These are phyloP conservation scores for Ambrosiella beaveri DNA, from an alignment of 2,329 filamentous ascomycete species.

Conservation along the genomic window DNA sequence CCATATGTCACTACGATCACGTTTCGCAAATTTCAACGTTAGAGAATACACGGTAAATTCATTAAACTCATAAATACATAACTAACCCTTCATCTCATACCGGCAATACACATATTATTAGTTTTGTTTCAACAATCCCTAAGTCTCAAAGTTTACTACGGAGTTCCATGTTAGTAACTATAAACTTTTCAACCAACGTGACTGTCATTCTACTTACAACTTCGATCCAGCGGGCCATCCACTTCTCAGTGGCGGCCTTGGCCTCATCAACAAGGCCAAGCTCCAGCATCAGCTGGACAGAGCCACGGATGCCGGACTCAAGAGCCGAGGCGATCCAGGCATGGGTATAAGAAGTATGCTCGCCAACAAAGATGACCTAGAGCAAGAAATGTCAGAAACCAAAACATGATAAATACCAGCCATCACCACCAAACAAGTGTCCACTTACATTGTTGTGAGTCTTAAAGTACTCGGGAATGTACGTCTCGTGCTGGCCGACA, in stretches of 20 bases:
- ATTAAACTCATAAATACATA: neutral
- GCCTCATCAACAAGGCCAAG: conserved; percentile 54
- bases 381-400: neutral
- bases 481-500: conserved; percentile 50
- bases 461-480: conserved; percentile 55
- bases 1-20: neutral
- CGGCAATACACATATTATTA: neutral
- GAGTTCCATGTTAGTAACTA: neutral
- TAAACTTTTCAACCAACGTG: neutral
- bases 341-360: conserved; percentile 56
- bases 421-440: neutral
- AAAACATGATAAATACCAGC: neutral
- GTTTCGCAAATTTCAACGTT: too few species aligned
- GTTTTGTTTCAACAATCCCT: too few species aligned
- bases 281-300: conserved; percentile 42
- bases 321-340: conserved; percentile 53
- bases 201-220: conserved; percentile 16
- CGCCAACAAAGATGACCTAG: conserved; percentile 48
- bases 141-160: neutral
- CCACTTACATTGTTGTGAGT: conserved; percentile 23
- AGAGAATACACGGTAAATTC: neutral
- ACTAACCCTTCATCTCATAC: neutral
- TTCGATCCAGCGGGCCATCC: conserved; percentile 52
- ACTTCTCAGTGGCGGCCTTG: conserved; percentile 43
- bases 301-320: conserved; percentile 48